Conservation (phyloP, 2,329 filamentous ascomycete genomes). For the Claviceps arundinis region DNA sequence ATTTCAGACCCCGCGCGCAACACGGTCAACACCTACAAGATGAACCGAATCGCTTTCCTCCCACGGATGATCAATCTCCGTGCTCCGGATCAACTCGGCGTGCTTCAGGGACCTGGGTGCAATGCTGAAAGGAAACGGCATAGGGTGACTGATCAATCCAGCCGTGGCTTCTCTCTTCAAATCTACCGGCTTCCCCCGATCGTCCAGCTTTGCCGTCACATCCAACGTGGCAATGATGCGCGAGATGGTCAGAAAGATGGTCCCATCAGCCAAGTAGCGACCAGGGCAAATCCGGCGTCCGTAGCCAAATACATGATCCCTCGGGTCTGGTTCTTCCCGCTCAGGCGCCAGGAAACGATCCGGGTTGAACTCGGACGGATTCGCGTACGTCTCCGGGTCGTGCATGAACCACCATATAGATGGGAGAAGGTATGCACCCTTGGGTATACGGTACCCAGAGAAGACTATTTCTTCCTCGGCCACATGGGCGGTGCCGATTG, state of each 20-base stretch:
- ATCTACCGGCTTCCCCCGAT: conserved; percentile 23
- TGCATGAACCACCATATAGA: conserved; percentile 34
- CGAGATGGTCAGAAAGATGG: conserved; percentile 21
- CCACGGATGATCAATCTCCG: conserved; percentile 6
- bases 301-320: conserved; percentile 18
- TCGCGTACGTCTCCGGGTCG: conserved; percentile 52
- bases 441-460: conserved; percentile 14
- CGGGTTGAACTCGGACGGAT: conserved; percentile 20
- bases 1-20: neutral
- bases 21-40: neutral
- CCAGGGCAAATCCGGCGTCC: conserved; percentile 24
- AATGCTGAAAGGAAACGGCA: neutral
- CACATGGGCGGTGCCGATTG: conserved; percentile 24
- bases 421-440: conserved; percentile 13
- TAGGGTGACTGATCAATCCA: conserved; percentile 2
- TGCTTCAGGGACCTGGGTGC: conserved; percentile 4
- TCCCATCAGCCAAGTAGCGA: conserved; percentile 16
- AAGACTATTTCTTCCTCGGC: conserved; percentile 17
- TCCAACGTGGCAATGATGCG: conserved; percentile 33
- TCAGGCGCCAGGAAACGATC: conserved; percentile 16
- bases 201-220: conserved; percentile 15
- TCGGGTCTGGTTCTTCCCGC: conserved; percentile 16
- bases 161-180: neutral
- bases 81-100: neutral
- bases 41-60: conserved; percentile 5